Evolutionary conservation across 257 asterid genomes (phyloP).

Genomic region (Cruciata laevipes): DNA sequence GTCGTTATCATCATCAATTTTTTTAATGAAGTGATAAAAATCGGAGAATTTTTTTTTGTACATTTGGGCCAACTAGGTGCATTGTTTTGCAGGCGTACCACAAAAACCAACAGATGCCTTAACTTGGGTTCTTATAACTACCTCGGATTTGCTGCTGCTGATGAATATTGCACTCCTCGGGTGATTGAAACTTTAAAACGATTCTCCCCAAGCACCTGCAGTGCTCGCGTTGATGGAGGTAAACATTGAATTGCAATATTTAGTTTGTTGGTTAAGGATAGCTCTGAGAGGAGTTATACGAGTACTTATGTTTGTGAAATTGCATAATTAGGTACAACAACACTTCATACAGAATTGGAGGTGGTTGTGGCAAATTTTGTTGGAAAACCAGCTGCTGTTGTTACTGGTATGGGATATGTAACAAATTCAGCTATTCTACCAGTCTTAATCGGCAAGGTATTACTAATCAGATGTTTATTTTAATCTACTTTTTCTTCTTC

Average conservation of each 20-base stretch:
- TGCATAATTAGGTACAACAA: constrained; percentile 62
- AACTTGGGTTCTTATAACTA: constrained; percentile 96
- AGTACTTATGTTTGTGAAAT: constrained; percentile 6
- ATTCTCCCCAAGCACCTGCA: constrained; percentile 83
- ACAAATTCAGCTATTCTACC: constrained; percentile 98
- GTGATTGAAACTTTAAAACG: constrained; percentile 82
- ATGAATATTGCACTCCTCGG: constrained; percentile 95
- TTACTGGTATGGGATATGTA: constrained; percentile 96
- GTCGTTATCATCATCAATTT: not conserved
- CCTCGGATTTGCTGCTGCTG: constrained; percentile 98
- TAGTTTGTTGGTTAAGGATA: not conserved
- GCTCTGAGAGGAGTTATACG: not conserved
- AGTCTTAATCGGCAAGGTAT: constrained; percentile 77
- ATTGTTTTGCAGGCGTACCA: constrained; percentile 62
- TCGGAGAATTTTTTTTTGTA: not conserved
- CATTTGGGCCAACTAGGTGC: not conserved
- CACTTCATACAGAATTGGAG: constrained; percentile 76
- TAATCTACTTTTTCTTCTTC: not conserved
- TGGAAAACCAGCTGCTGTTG: constrained; percentile 89
- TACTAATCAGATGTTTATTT: constrained; percentile 4
- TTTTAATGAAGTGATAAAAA: constrained; percentile 1
- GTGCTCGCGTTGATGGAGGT: constrained; percentile 98
- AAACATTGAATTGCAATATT: constrained; percentile 16
- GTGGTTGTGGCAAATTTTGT: constrained; percentile 79
- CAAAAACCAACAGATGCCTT: constrained; percentile 63